These are phyloP conservation scores for Fusarium domesticum DNA, from an alignment of 2,329 filamentous ascomycete species.

Conservation along the genomic window DNA sequence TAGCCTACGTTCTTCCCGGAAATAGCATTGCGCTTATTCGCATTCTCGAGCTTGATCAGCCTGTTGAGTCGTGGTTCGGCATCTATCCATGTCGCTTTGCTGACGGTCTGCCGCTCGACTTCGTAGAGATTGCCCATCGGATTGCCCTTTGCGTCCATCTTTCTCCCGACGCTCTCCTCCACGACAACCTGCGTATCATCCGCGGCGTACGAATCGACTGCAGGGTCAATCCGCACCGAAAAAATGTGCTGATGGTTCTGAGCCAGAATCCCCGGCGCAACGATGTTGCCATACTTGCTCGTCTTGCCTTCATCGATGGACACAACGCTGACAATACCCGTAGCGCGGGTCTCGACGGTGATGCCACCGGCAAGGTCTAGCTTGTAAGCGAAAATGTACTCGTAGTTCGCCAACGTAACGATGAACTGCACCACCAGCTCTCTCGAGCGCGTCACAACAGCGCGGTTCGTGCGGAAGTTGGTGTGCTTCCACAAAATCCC, in stretches of 20 bases:
- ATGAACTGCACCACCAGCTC: slow-evolving; percentile 67
- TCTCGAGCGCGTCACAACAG: slow-evolving; percentile 57
- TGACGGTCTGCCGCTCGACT: slow-evolving; percentile 46
- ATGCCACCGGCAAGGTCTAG: slow-evolving; percentile 63
- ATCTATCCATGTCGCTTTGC: slow-evolving; percentile 47
- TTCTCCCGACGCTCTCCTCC: slow-evolving; percentile 36
- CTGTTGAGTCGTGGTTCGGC: slow-evolving; percentile 54
- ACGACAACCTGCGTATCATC: slow-evolving; percentile 49
- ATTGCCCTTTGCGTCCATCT: slow-evolving; percentile 51
- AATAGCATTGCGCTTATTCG: slow-evolving; percentile 42
- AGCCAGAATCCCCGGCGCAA: slow-evolving; percentile 61
- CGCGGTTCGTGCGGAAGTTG: slow-evolving; percentile 62
- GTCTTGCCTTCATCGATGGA: slow-evolving; percentile 55
- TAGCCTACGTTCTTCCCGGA: slow-evolving; percentile 51
- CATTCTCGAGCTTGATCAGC: slow-evolving; percentile 48
- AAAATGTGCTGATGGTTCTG: slow-evolving; percentile 72
- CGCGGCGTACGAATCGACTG: slow-evolving; percentile 49
- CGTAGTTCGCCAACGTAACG: slow-evolving; percentile 68
- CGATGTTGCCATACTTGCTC: slow-evolving; percentile 57
- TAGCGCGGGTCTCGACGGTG: slow-evolving; percentile 61
- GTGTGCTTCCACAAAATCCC: slow-evolving; percentile 72
- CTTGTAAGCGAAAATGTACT: slow-evolving; percentile 54
- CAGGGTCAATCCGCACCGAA: slow-evolving; percentile 61
- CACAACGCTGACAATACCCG: slow-evolving; percentile 61
- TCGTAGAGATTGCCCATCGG: slow-evolving; percentile 61